Evolutionary conservation across 164 flowering plant species (phyloP).

Genomic region (Buxus sempervirens): DNA sequence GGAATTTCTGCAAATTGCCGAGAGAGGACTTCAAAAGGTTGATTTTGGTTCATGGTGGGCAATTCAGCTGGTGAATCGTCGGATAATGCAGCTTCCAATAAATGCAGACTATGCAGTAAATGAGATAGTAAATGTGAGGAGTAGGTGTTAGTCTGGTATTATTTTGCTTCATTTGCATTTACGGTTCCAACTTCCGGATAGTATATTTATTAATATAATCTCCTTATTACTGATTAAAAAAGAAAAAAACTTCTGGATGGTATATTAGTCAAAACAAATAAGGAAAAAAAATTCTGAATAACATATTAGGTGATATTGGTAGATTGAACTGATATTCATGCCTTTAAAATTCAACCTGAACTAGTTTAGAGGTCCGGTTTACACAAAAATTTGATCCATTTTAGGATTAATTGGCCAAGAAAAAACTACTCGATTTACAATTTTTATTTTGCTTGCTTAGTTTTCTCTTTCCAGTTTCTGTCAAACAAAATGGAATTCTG

Average conservation of each 20-base stretch:
- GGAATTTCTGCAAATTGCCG: slow-evolving; percentile 62
- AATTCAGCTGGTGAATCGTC: slow-evolving; percentile 28
- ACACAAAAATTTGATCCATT: too few relatives aligned
- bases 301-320: not conserved
- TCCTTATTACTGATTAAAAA: too few relatives aligned
- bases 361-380: too few relatives aligned
- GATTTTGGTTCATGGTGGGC: slow-evolving; percentile 76
- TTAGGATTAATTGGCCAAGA: not conserved
- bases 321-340: not conserved
- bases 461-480: not conserved
- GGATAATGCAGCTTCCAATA: slow-evolving; percentile 29
- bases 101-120: slow-evolving; percentile 25
- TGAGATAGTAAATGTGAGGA: slow-evolving; percentile 65
- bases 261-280: too few relatives aligned
- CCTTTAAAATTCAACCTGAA: too few relatives aligned
- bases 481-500: not conserved
- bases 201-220: too few relatives aligned
- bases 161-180: slow-evolving; percentile 11
- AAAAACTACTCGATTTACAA: not conserved
- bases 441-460: not conserved
- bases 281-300: too few relatives aligned
- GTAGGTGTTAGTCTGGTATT: slow-evolving; percentile 66
- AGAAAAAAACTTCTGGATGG: too few relatives aligned
- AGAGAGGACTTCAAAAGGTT: slow-evolving; percentile 60
- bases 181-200: not conserved